Base-by-base conservation (phyloP, 495 filamentous ascomycete genomes). In the Penicillium robsamsonii region DNA sequence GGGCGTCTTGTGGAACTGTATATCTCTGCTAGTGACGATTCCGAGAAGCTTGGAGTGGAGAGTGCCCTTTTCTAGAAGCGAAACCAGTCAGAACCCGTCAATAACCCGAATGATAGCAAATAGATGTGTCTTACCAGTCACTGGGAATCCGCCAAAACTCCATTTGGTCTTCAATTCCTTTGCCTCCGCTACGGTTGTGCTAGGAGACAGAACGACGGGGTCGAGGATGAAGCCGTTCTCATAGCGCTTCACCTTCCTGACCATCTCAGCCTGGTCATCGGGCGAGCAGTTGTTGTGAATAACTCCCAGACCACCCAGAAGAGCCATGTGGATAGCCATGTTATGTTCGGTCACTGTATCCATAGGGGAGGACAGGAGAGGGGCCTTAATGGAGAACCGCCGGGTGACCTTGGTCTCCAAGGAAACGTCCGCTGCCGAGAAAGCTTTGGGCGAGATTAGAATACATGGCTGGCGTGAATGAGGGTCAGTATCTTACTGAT, bases 151-250 rank as follows among this genome's bases (percentile, higher is more conserved):
- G 70, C 95, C 95, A 69, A 99, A 99, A 3, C 95, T 94, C 89
- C 96, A 97, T 75, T 92, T 91, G 76, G 92, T 87, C 78, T 97
- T 97, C 55, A 97, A 75, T 24, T 87, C 86, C 78, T 89, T 94
- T 48, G 90, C 92, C 74, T 97, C 93, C 48, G 83, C 89, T 45
- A 97, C 90, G 29, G 93, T 97, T 38, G 91, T 92, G 47, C 78
- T 82, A 27, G 91, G 89, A 64, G 84, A 86, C 63, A 99, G 87
- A 55, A 97, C 92, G 54, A 99, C 87, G 24, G 94, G 94, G 65
- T 99, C 94, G 38, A 90, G 74, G 68, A 99, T 99, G 80, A 99
- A 99, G 54, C 94, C 94, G 73, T 99, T 99, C 76, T 99, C 95
- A 71, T 91, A 97, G 69, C 92, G 81, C 86, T 99, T 99, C 43